A percentile compares a stretch with the other conserved stretches of the same genome.
Conservation (phyloP, 2,329 filamentous ascomycete genomes). For the Pseudocercospora vitis region DNA sequence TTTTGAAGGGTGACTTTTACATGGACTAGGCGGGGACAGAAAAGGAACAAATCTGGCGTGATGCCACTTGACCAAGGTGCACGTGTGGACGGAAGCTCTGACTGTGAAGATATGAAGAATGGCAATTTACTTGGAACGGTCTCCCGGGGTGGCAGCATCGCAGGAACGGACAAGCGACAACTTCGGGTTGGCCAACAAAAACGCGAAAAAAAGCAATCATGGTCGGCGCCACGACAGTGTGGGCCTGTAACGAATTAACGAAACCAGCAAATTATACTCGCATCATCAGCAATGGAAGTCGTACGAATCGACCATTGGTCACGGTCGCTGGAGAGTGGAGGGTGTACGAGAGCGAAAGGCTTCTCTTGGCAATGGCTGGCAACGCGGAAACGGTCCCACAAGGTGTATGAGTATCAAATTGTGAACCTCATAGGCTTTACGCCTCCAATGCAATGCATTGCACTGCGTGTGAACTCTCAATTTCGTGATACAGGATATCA, state of each 20-base stretch:
- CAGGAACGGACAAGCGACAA: not conserved
- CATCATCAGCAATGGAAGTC: not conserved
- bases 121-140: not conserved
- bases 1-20: slow-evolving; percentile 95
- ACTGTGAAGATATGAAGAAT: not conserved
- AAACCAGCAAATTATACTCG: slow-evolving; percentile 1
- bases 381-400: not conserved
- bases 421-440: not conserved
- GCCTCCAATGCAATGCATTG: not conserved
- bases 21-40: slow-evolving; percentile 64
- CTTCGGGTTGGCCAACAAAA: slow-evolving; percentile 5
- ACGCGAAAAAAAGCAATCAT: not conserved
- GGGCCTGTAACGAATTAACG: slow-evolving; percentile 7
- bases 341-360: not conserved
- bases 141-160: not conserved
- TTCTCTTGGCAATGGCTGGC: slow-evolving; percentile 4
- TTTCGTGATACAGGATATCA: too few relatives aligned
- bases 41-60: not conserved
- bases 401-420: slow-evolving; percentile 8
- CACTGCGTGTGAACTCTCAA: not conserved
- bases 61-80: not conserved
- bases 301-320: not conserved
- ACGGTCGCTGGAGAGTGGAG: not conserved
- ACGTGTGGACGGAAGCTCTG: slow-evolving; percentile 2
- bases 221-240: slow-evolving; percentile 5